Evolutionary conservation across 495 filamentous ascomycete species (phyloP).

Genomic region (Saxispiralis lemnorum): DNA sequence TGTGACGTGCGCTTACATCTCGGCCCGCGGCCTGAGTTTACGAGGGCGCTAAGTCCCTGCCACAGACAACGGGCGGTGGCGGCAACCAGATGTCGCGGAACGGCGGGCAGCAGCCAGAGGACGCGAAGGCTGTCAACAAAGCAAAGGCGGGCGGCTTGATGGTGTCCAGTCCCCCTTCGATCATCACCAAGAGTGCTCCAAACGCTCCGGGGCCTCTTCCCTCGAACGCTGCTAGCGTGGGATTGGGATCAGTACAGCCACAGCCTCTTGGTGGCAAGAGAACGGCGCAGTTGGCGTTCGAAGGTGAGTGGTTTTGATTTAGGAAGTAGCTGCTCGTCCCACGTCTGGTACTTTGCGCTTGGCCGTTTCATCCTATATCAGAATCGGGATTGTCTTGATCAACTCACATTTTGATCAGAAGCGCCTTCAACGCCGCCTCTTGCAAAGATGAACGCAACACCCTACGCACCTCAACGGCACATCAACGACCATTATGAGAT

Average conservation of each 20-base stretch:
- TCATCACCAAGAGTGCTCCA: not conserved
- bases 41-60: too few species aligned
- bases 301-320: slow-evolving; percentile 38
- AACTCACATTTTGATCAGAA: too few species aligned
- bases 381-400: too few species aligned
- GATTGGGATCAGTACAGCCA: slow-evolving; percentile 28
- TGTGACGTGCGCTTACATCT: too few species aligned
- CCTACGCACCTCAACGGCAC: slow-evolving; percentile 20
- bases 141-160: too few species aligned
- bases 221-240: slow-evolving; percentile 23
- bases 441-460: slow-evolving; percentile 9
- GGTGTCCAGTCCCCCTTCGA: slow-evolving; percentile 7
- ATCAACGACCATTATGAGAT: slow-evolving; percentile 87
- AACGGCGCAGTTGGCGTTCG: slow-evolving; percentile 58
- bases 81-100: too few species aligned
- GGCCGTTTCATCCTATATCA: too few species aligned
- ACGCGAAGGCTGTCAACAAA: too few species aligned
- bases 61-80: too few species aligned
- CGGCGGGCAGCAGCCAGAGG: too few species aligned
- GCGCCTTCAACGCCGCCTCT: slow-evolving; percentile 12
- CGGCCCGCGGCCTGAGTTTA: too few species aligned
- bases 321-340: not conserved
- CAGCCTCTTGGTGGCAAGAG: slow-evolving; percentile 42
- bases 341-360: not conserved
- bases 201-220: slow-evolving; percentile 21